Base-by-base conservation (phyloP, 192 early-diverging fungal species). In the Entomortierella chlamydospora region DNA sequence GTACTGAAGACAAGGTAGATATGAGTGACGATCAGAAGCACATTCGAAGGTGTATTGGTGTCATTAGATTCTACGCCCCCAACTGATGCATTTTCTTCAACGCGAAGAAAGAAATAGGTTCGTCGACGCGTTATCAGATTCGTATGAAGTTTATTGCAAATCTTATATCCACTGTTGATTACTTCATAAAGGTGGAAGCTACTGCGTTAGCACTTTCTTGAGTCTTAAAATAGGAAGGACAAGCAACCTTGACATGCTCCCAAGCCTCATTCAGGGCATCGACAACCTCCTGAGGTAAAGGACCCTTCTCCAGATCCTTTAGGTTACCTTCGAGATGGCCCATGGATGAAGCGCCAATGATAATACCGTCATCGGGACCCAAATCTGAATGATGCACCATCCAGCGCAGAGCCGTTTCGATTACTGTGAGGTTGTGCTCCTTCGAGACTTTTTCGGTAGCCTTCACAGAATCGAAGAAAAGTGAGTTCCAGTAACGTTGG, bases 221-320 rank as follows among this genome's bases (percentile, higher is more conserved):
- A 28, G 23, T 54, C 52, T 28, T 37, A 17, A 37, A 37, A 31
- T 58, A 58, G 9, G 57, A 37, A n/a, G 57, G 57, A 37, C 33
- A 58, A 5, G 57, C 34, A 5, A 39, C 57, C 67, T 79, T 83
- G 12, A 84, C 86, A 12, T 61, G 45, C 15, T 77, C 52, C 87
- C 90, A 92, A 1, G 83, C 85, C 17, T 81, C 74, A 62, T 91
- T 88, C 41, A 90, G 85, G 8, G 85, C 86, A 7, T 62, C 62
- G 18, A 91, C 55, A 33, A 92, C 65, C 0, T 23, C 63, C 25
- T 68, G 66, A 7, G 89, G 86, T 42, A 92, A 63, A 1, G 86
- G 83, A 3, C 84, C 85, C 47, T 64, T 84, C 41, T 85, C 85
- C 63, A 83, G 72, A 49, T 83, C 85, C 12, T 61, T 51, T 22